Evolutionary conservation across 768 basidiomycete genomes (phyloP), one percentile per base, ranked within the genome.

Genomic region (Xerocomus spinulosus): DNA sequence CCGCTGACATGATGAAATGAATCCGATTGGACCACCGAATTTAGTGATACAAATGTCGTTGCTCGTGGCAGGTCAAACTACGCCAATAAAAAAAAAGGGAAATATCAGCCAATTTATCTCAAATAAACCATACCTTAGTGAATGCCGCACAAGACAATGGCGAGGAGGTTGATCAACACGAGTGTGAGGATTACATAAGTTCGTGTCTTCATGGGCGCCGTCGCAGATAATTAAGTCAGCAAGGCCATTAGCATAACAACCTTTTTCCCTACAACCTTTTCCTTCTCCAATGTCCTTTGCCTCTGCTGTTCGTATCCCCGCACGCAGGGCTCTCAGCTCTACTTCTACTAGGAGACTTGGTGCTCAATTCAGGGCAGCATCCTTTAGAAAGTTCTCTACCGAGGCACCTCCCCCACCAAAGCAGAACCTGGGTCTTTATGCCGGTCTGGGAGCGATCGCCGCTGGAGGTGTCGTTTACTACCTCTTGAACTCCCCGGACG

Each of bases 401-500:
- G 68, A 72, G 17, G 57, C 73, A 1, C 71, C 77, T 41, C 68
- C 72, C 20, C 51, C 62, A 13, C 68, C 78, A 17, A 80, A 80
- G 53, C 76, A 77, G n/a, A 82, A 77, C 64, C 74, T 73, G 18
- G 72, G 67, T 18, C 73, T 90, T 42, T 83, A 76, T 61, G 63
- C 78, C 33, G 81, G 81, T 41, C 65, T 86, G 24, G 86, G 80
- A 58, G 78, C 78, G 49, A 80, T 76, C 35, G 78, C 71, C 17
- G 73, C 75, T 35, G 82, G 77, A 46, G 84, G 81, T 36, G 73
- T 77, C 10, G 85, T 80, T 42, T 88, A 80, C 70, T 86, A 82
- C 62, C 63, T 76, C 53, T 79, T 74, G 67, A 69, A 71, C 49
- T 74, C 73, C 26, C 57, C 70, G 26, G 76, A 80, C 42, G 64